Evolutionary conservation across 2,329 filamentous ascomycete genomes (phyloP).

Genomic region (Bertia moriformis): DNA sequence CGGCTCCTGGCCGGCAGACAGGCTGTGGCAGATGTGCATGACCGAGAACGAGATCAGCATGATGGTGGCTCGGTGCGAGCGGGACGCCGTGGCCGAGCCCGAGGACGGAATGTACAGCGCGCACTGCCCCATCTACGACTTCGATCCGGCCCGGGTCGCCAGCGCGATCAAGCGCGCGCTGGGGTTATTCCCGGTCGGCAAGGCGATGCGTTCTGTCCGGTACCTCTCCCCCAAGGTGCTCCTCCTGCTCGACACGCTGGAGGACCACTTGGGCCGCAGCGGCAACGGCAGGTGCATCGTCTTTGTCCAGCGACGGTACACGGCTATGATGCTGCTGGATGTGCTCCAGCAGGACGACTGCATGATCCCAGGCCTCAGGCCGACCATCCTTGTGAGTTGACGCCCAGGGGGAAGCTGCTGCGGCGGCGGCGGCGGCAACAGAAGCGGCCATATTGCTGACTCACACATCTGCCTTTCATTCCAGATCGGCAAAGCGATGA

Average conservation of each 20-base stretch:
- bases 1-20: constrained; percentile 73
- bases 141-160: constrained; percentile 37
- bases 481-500: constrained; percentile 23
- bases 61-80: constrained; percentile 39
- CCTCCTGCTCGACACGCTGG: constrained; percentile 43
- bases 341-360: constrained; percentile 43
- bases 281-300: constrained; percentile 58
- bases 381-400: constrained; percentile 49
- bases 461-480: neutral
- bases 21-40: constrained; percentile 62
- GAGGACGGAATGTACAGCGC: constrained; percentile 11
- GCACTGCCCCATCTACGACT: constrained; percentile 10
- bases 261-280: constrained; percentile 43
- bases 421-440: neutral
- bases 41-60: constrained; percentile 45
- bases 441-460: neutral
- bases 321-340: constrained; percentile 60
- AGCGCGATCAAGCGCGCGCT: constrained; percentile 42
- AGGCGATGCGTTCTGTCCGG: constrained; percentile 12
- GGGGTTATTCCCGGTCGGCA: constrained; percentile 27
- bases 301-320: constrained; percentile 69
- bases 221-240: constrained; percentile 64
- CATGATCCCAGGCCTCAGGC: constrained; percentile 41
- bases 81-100: constrained; percentile 16
- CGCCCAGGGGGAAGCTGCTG: neutral